Evolutionary conservation across 805 yeast genomes (phyloP).

Genomic region (Starmerella riodocensis): DNA sequence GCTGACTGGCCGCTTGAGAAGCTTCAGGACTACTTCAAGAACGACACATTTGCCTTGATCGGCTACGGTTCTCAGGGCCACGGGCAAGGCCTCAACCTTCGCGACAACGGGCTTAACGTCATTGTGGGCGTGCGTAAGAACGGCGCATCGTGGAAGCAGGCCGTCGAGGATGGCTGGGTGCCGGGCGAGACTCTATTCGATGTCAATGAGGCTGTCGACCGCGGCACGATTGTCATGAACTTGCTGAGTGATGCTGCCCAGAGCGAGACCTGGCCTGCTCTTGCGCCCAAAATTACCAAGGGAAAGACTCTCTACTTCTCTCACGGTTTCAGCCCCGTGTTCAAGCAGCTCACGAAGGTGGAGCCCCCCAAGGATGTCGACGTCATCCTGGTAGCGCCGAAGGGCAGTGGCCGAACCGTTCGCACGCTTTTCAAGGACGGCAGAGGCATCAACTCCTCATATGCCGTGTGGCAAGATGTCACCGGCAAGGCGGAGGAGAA

Average conservation of each 20-base stretch:
- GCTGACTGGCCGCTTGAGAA: conserved; percentile 99
- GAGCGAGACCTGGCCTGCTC: conserved; percentile 87
- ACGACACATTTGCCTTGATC: conserved; percentile 92
- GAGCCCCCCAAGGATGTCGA: conserved; percentile 91
- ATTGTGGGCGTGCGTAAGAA: conserved; percentile 96
- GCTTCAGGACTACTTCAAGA: conserved; percentile 89
- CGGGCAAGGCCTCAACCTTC: conserved; percentile 98
- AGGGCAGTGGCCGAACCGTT: conserved; percentile 99
- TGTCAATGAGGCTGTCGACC: conserved; percentile 80
- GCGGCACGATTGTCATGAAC: conserved; percentile 95
- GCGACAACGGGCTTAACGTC: conserved; percentile 97
- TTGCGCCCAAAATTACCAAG: conserved; percentile 86
- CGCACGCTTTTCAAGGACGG: conserved; percentile 99
- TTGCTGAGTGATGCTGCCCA: conserved; percentile 98
- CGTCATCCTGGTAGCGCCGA: conserved; percentile 98
- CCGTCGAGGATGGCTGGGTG: conserved; percentile 99
- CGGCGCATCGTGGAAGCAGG: conserved; percentile 99
- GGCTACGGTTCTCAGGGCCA: conserved; percentile 99
- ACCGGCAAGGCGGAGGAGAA: conserved; percentile 98
- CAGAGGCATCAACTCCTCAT: conserved; percentile 99
- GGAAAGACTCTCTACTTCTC: conserved; percentile 98
- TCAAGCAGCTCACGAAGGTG: conserved; percentile 93
- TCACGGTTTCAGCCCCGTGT: conserved; percentile 99
- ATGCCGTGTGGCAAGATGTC: conserved; percentile 99
- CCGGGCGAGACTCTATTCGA: conserved; percentile 97